Conservation (phyloP, 768 basidiomycete species). For the Tylopilus rubrobrunneus region DNA sequence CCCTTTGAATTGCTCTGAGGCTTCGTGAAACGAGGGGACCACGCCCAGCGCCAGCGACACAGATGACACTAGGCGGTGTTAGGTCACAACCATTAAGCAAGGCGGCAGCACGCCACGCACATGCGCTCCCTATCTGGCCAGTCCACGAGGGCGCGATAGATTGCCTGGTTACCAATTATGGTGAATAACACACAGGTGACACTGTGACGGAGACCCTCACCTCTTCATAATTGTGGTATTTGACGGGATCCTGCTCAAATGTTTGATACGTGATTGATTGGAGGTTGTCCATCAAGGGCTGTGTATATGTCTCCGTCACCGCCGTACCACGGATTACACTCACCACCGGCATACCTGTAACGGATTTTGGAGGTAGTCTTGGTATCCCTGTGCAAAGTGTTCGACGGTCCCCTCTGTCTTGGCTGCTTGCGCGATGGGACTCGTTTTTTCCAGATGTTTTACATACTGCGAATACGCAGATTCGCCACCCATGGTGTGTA, state of each 20-base stretch:
- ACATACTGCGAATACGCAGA: conserved; percentile 89
- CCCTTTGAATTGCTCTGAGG: conserved; percentile 68
- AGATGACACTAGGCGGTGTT: conserved; percentile 58
- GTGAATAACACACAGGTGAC: conserved; percentile 8
- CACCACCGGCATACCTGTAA: conserved; percentile 58
- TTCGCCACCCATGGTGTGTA: conserved; percentile 81
- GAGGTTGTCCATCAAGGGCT: conserved; percentile 98
- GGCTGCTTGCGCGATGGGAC: conserved; percentile 59
- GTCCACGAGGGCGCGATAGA: conserved; percentile 75
- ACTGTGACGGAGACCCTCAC: conserved; percentile 34
- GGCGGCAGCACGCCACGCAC: conserved; percentile 42
- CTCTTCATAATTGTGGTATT: conserved; percentile 94
- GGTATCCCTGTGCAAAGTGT: conserved; percentile 88
- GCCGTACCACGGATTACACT: not conserved
- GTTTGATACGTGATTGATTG: conserved; percentile 95
- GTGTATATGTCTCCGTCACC: conserved; percentile 12
- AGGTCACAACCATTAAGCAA: conserved; percentile 13
- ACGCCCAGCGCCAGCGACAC: conserved; percentile 92
- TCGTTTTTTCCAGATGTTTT: conserved; percentile 77
- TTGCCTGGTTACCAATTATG: conserved; percentile 48
- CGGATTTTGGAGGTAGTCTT: conserved; percentile 93
- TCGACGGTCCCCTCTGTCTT: conserved; percentile 75
- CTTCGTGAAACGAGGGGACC: conserved; percentile 89
- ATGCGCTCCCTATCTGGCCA: conserved; percentile 55
- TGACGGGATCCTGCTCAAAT: conserved; percentile 96